phyloP scores from a whole-genome alignment of 768 basidiomycete genomes.

The Tylopilus subfusipes region DNA sequence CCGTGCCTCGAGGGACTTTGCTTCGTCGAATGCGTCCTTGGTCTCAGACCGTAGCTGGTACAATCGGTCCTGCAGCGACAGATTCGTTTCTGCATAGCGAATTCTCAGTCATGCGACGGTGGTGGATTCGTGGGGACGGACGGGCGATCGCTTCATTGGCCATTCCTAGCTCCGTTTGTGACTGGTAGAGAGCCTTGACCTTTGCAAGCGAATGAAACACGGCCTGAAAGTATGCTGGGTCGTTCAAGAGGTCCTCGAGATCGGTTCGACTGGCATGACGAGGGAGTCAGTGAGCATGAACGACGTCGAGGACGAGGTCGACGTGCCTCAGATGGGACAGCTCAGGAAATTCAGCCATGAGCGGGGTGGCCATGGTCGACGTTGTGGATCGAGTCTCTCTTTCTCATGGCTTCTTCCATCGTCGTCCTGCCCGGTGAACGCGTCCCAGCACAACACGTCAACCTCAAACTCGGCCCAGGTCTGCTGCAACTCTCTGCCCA shows the following conservation, averaged over 20 bases:
- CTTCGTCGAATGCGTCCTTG: constrained; percentile 83
- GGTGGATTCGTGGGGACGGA: constrained; percentile 38
- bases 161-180: constrained; percentile 72
- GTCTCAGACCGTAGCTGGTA: constrained; percentile 78
- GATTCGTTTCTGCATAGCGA: constrained; percentile 58
- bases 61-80: constrained; percentile 70
- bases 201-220: constrained; percentile 74
- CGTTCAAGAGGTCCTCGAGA: constrained; percentile 82
- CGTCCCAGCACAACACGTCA: constrained; percentile 70
- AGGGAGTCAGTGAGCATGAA: constrained; percentile 8
- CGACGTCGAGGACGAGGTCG: constrained; percentile 2
- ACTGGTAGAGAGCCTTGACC: constrained; percentile 71
- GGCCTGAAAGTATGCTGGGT: constrained; percentile 84
- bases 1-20: constrained; percentile 71
- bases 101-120: constrained; percentile 3
- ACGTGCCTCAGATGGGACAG: constrained; percentile 68
- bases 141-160: constrained; percentile 87
- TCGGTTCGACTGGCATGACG: constrained; percentile 66
- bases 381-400: constrained; percentile 4
- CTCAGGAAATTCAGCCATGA: constrained; percentile 68
- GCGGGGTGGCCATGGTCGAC: constrained; percentile 35
- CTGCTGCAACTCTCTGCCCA: constrained; percentile 46
- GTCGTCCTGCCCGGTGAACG: constrained; percentile 79
- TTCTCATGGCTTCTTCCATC: constrained; percentile 45
- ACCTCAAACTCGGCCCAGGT: constrained; percentile 86